Percentiles rank a stretch among this genome's conserved stretches.
These are phyloP conservation scores for Pseudozyma hubeiensis DNA, from an alignment of 1,284 basidiomycete species.

Conservation along the genomic window DNA sequence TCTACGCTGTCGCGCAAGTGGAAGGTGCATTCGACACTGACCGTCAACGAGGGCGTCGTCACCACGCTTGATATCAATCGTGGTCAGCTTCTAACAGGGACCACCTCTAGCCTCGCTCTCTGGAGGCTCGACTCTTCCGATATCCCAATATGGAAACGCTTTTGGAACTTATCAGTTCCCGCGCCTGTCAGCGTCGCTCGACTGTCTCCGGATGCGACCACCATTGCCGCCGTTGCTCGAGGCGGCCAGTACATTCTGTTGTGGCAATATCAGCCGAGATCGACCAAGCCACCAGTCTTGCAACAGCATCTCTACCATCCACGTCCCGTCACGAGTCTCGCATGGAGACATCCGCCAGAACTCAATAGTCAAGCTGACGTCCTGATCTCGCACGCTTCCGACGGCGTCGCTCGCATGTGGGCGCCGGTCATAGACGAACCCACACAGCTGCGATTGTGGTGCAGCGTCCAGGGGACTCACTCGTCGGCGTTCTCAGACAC, in stretches of 20 bases:
- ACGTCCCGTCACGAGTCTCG: slow-evolving; percentile 20
- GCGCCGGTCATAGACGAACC: slow-evolving; percentile 60
- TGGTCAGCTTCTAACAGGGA: slow-evolving; percentile 41
- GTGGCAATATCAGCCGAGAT: slow-evolving; percentile 41
- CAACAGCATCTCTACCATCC: slow-evolving; percentile 49
- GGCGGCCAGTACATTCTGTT: slow-evolving; percentile 37
- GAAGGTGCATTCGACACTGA: slow-evolving; percentile 51
- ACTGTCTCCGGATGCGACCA: slow-evolving; percentile 44
- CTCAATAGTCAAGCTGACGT: slow-evolving; percentile 46
- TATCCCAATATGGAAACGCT: slow-evolving; percentile 44
- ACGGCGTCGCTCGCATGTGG: slow-evolving; percentile 55
- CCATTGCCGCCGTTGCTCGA: slow-evolving; percentile 44
- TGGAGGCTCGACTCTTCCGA: slow-evolving; percentile 46
- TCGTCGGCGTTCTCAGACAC: not conserved
- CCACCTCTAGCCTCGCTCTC: slow-evolving; percentile 25
- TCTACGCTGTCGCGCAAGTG: slow-evolving; percentile 32
- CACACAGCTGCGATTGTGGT: slow-evolving; percentile 50
- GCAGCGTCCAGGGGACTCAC: slow-evolving; percentile 29
- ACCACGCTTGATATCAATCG: slow-evolving; percentile 35
- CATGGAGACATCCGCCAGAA: slow-evolving; percentile 44
- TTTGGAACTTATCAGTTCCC: slow-evolving; percentile 40
- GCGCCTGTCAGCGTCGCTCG: slow-evolving; percentile 29
- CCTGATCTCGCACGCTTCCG: slow-evolving; percentile 41
- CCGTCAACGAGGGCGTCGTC: slow-evolving; percentile 35
- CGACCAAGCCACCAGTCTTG: slow-evolving; percentile 18